Conservation (phyloP, 306 rosid species). For the Vicia sativa region DNA sequence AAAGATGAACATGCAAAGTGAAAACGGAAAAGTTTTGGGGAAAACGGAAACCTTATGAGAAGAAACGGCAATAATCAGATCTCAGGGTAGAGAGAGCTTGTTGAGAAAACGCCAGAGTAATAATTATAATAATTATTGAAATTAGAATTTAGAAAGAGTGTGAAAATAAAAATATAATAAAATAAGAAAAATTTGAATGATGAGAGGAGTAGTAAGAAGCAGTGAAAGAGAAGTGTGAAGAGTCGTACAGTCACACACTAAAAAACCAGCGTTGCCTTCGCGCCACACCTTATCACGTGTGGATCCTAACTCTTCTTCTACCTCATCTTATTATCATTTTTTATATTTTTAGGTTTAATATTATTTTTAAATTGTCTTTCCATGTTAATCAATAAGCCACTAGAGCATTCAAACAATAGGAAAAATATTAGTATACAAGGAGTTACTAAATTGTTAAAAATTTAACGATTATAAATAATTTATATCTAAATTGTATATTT, state of each 20-base stretch:
- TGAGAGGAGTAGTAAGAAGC: not conserved
- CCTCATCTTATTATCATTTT: constrained; percentile 41
- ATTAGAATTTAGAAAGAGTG: constrained; percentile 10
- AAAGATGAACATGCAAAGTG: constrained; percentile 41
- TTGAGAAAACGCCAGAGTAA: constrained; percentile 36
- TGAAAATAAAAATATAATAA: not conserved
- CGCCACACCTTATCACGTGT: constrained; percentile 58
- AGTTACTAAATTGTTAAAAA: no score
- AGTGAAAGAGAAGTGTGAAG: not conserved
- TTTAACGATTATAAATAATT: no score
- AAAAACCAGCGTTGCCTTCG: constrained; percentile 39
- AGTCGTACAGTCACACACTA: not conserved
- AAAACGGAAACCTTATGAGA: constrained; percentile 34
- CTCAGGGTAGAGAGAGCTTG: constrained; percentile 31
- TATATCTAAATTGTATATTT: no score
- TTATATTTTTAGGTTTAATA: no score
- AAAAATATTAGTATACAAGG: no score
- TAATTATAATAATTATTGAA: not conserved
- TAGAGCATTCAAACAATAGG: no score
- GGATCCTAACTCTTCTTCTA: constrained; percentile 29
- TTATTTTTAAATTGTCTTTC: no score
- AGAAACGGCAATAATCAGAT: constrained; percentile 40
- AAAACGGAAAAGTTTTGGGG: constrained; percentile 27
- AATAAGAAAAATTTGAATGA: constrained; percentile 37
- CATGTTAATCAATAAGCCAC: no score